phyloP scores from a whole-genome alignment of 306 rosid genomes.

The Purshia tridentata region DNA sequence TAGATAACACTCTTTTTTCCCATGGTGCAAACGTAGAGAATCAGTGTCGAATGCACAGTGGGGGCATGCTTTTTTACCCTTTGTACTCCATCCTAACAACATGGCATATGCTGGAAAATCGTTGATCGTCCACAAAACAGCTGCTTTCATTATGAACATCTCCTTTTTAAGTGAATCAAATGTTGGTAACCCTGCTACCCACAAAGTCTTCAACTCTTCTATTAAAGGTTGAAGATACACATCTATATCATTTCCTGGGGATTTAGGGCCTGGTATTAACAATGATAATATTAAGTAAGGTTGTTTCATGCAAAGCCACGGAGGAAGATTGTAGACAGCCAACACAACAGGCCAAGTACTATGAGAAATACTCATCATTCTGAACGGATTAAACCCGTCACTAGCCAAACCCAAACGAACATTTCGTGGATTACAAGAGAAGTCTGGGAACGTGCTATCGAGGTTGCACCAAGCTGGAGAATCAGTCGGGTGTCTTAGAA shows the following conservation, averaged over 20 bases:
- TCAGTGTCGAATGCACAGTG: no score
- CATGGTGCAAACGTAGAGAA: no score
- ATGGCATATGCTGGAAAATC: background rate
- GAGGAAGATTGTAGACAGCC: background rate
- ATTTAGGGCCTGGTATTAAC: background rate
- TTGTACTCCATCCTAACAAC: background rate
- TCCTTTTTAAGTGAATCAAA: no score
- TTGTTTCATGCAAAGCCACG: background rate
- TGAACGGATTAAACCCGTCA: background rate
- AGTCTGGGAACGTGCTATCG: no score
- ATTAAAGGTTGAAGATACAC: background rate
- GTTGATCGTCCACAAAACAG: background rate
- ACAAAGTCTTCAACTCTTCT: constrained; percentile 1
- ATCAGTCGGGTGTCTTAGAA: background rate
- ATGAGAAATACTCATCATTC: background rate
- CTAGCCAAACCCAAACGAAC: background rate
- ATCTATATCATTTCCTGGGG: background rate
- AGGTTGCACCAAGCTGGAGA: background rate
- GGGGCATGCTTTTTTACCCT: no score
- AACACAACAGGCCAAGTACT: background rate
- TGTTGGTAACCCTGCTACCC: no score
- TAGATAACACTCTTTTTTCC: background rate
- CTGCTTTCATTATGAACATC: no score
- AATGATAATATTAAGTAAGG: background rate
- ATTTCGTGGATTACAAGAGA: background rate